These are phyloP conservation scores for Suhomyces prunicola DNA, from an alignment of 805 yeast genomes.

Conservation along the genomic window DNA sequence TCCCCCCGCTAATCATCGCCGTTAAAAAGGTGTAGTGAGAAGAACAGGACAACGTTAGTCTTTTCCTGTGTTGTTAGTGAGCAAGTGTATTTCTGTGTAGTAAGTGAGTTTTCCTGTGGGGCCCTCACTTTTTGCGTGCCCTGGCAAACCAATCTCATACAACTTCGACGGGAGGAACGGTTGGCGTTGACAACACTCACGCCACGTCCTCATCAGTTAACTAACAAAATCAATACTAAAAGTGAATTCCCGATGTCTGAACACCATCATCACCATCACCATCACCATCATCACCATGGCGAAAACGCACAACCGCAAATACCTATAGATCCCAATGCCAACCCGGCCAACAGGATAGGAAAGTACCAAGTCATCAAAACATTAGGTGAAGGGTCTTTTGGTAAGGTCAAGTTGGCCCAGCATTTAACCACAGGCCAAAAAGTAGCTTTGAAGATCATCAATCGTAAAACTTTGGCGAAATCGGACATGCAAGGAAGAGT, in stretches of 20 bases:
- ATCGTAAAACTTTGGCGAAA: slow-evolving; percentile 28
- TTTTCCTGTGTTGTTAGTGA: too few relatives aligned
- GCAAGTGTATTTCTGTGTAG: too few relatives aligned
- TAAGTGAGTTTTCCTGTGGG: not conserved
- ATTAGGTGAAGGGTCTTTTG: slow-evolving; percentile 30
- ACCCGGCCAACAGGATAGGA: slow-evolving; percentile 62
- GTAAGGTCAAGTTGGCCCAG: slow-evolving; percentile 30
- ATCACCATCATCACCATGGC: slow-evolving; percentile 16
- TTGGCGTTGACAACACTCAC: not conserved
- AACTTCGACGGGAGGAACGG: not conserved
- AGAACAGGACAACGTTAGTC: not conserved
- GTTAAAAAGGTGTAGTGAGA: too few relatives aligned
- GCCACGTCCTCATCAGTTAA: not conserved
- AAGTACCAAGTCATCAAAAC: slow-evolving; percentile 42
- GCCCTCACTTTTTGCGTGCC: not conserved
- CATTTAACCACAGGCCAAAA: slow-evolving; percentile 27
- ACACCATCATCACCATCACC: slow-evolving; percentile 17
- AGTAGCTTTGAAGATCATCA: slow-evolving; percentile 29
- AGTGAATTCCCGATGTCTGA: not conserved
- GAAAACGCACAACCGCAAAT: slow-evolving; percentile 2
- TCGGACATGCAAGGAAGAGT: slow-evolving; percentile 30
- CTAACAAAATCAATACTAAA: not conserved
- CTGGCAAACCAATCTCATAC: not conserved
- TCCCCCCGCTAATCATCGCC: too few relatives aligned
- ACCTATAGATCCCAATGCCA: slow-evolving; percentile 16